Conservation (phyloP, 2,329 filamentous ascomycete genomes). For the Botrytis deweyae region DNA sequence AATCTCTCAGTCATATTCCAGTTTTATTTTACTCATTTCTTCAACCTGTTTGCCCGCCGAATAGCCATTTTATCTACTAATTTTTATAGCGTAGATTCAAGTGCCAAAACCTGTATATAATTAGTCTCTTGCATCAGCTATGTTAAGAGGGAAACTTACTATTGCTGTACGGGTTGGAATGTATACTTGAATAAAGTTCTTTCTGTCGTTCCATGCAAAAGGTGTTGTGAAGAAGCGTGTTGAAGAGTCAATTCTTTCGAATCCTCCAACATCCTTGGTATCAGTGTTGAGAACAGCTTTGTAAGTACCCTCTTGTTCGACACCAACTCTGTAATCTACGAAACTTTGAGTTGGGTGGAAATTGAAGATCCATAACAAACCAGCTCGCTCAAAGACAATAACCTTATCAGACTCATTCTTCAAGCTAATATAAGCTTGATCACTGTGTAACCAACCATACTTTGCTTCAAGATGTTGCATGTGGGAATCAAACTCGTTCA, state of each 20-base stretch:
- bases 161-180: constrained; percentile 80
- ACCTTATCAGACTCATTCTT: constrained; percentile 95
- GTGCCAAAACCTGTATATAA: constrained; percentile 39
- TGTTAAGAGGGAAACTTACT: constrained; percentile 51
- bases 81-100: constrained; percentile 40
- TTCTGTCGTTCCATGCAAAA: constrained; percentile 83
- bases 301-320: constrained; percentile 84
- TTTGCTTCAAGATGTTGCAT: constrained; percentile 89
- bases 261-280: constrained; percentile 72
- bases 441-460: constrained; percentile 84
- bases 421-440: constrained; percentile 87
- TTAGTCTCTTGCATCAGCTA: constrained; percentile 21
- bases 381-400: constrained; percentile 90
- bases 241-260: constrained; percentile 71
- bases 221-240: constrained; percentile 91
- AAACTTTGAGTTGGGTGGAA: constrained; percentile 85
- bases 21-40: background rate
- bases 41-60: background rate
- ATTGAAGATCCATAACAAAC: constrained; percentile 92
- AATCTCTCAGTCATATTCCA: background rate
- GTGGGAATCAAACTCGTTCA: constrained; percentile 88
- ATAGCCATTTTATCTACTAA: background rate
- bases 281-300: constrained; percentile 83
- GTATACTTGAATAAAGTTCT: constrained; percentile 92
- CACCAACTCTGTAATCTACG: constrained; percentile 86